phyloP scores from a whole-genome alignment of 371 early-diverging fungal species.

The Mortierella sp. region DNA sequence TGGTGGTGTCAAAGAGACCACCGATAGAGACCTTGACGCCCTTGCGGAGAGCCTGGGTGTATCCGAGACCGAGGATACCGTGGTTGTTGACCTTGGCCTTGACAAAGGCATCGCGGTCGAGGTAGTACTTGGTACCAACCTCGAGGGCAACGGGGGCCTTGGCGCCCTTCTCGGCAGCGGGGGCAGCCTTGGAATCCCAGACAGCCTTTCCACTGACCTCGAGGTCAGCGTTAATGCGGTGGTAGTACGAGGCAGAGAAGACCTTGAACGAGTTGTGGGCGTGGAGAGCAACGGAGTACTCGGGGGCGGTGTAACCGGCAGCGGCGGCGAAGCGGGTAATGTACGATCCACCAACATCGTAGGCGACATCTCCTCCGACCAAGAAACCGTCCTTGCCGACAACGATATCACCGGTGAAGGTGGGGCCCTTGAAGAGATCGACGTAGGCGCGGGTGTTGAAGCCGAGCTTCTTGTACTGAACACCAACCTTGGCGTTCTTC shows the following conservation, averaged over 20 bases:
- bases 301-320: slow-evolving; percentile 88
- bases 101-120: slow-evolving; percentile 91
- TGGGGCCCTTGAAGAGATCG: slow-evolving; percentile 89
- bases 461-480: slow-evolving; percentile 89
- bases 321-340: slow-evolving; percentile 91
- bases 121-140: slow-evolving; percentile 94
- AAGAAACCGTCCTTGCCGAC: slow-evolving; percentile 90
- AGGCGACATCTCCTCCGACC: slow-evolving; percentile 93
- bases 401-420: slow-evolving; percentile 81
- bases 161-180: slow-evolving; percentile 33
- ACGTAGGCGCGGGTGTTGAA: slow-evolving; percentile 79
- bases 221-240: slow-evolving; percentile 89
- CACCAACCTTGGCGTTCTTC: slow-evolving; percentile 81
- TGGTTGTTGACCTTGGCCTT: slow-evolving; percentile 98
- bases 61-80: slow-evolving; percentile 94
- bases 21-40: slow-evolving; percentile 96
- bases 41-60: slow-evolving; percentile 93
- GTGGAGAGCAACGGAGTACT: slow-evolving; percentile 91
- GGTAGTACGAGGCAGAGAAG: slow-evolving; percentile 96
- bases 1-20: slow-evolving; percentile 93
- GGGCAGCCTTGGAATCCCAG: slow-evolving; percentile 83
- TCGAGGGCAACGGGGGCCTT: slow-evolving; percentile 85
- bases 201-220: slow-evolving; percentile 96
- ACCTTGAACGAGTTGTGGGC: slow-evolving; percentile 75
- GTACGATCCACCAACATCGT: slow-evolving; percentile 90